Evolutionary conservation across 495 filamentous ascomycete genomes (phyloP).

Genomic region (Neurospora sublineolata): DNA sequence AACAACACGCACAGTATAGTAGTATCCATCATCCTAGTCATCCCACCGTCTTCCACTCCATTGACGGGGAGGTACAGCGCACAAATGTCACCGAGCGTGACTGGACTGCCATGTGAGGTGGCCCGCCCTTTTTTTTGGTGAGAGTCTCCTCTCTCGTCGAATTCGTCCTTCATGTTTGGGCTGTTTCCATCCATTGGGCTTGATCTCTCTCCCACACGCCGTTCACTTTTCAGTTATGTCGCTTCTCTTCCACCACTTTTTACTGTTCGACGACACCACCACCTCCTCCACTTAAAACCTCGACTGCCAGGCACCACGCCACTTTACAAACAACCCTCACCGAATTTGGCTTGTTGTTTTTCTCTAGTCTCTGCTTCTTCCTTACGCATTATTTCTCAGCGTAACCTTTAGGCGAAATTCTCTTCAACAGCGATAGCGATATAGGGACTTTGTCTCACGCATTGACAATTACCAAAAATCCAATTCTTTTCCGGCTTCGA

Average conservation of each 20-base stretch:
- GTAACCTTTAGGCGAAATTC: not conserved
- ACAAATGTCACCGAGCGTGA: not conserved
- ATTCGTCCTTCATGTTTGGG: not conserved
- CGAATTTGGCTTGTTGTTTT: not conserved
- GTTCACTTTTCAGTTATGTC: not conserved
- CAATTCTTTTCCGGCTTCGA: not conserved
- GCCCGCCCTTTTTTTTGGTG: not conserved
- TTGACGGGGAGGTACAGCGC: not conserved
- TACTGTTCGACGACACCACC: not conserved
- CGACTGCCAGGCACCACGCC: constrained; percentile 5
- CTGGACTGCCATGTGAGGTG: not conserved
- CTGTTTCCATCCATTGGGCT: not conserved
- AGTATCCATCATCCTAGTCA: not conserved
- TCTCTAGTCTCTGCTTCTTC: not conserved
- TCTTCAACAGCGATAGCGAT: not conserved
- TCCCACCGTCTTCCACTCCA: not conserved
- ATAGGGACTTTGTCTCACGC: not conserved
- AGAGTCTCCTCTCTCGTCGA: not conserved
- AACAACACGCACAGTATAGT: not conserved
- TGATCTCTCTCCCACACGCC: not conserved
- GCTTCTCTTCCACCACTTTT: not conserved
- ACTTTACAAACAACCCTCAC: constrained; percentile 5
- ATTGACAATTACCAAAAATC: not conserved
- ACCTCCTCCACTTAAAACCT: not conserved
- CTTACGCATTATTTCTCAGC: not conserved